These are phyloP conservation scores for Protomyces gravidus DNA, from an alignment of 1,139 yeast genomes.

Conservation along the genomic window DNA sequence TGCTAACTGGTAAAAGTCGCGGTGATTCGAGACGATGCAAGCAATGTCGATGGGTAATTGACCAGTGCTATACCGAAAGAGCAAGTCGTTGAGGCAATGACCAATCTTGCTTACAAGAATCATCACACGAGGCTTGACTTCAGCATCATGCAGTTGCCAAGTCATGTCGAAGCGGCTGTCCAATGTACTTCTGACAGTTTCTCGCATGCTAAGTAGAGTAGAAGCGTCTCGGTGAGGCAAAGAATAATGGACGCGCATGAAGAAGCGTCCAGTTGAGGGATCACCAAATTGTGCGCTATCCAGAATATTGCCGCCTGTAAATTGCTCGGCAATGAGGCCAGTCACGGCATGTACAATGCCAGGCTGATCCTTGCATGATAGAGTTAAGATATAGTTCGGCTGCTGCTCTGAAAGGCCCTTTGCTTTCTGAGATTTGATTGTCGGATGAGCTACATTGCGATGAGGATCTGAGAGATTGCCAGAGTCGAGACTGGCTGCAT, in stretches of 20 bases:
- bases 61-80: constrained; percentile 21
- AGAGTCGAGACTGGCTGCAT: background rate
- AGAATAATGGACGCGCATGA: constrained; percentile 24
- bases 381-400: constrained; percentile 17
- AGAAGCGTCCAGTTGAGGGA: constrained; percentile 21
- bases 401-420: background rate
- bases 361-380: constrained; percentile 20
- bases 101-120: constrained; percentile 24
- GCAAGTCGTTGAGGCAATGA: constrained; percentile 22
- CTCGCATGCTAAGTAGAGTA: constrained; percentile 10
- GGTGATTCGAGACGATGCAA: constrained; percentile 23
- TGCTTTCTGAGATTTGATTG: background rate
- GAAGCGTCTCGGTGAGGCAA: constrained; percentile 3
- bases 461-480: constrained; percentile 14
- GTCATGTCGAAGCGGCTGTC: constrained; percentile 11
- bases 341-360: constrained; percentile 27
- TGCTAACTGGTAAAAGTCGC: constrained; percentile 23
- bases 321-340: constrained; percentile 10
- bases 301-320: constrained; percentile 13
- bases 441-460: constrained; percentile 5
- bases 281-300: constrained; percentile 27
- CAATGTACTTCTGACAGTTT: background rate
- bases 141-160: constrained; percentile 21
- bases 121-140: constrained; percentile 24
- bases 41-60: constrained; percentile 26